Base-by-base conservation (phyloP, 2,329 filamentous ascomycete species). In the Pestalotiopsis fici region DNA sequence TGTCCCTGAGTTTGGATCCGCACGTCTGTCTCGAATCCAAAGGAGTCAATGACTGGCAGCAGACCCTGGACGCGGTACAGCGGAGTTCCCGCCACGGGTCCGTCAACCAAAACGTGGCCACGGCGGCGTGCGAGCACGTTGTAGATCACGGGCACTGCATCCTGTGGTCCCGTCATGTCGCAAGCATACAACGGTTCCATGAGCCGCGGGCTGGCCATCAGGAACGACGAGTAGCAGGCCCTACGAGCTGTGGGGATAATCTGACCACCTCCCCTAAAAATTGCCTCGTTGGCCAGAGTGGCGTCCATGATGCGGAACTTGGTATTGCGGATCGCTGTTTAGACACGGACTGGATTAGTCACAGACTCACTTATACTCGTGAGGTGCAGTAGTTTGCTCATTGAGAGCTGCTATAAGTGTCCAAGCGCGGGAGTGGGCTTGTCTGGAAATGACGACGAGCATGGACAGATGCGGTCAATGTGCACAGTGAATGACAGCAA, bases 111-210 rank as follows among this genome's bases (percentile, higher is more conserved):
- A 31, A 99, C 95, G 80, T 99, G 96, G 0, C 96, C 96, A 73
- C 96, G 87, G 68, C 96, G 90, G 64, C 94, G 89, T 6, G 95
- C 92, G 25, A 99, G 89, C 7, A 97, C 93, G 43, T 95, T 98
- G 83, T 99, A 99, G 15, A 98, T 86, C 57, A 93, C 91, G 69
- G 91, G 91, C 66, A 97, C 94, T 0, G 94, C 92, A 76, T 97
- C 94, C 67, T 96, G 93, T 18, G 94, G 94, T 0, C 95, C 95
- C 3, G 94, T 96, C 88, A 98, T 97, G 55, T 92, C 93, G 74
- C 95, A 95, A 4, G 91, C 89, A 82, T 98, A 99, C 59, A 98
- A 88, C 0, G 96, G 96, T 80, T 99, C 96, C 95, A 99, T 98
- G 35, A 99, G 87, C 59, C 96, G 90, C 31, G 96, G 96, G 25